These are phyloP conservation scores for Neonectria faginata DNA, from an alignment of 2,329 filamentous ascomycete species.

Conservation along the genomic window DNA sequence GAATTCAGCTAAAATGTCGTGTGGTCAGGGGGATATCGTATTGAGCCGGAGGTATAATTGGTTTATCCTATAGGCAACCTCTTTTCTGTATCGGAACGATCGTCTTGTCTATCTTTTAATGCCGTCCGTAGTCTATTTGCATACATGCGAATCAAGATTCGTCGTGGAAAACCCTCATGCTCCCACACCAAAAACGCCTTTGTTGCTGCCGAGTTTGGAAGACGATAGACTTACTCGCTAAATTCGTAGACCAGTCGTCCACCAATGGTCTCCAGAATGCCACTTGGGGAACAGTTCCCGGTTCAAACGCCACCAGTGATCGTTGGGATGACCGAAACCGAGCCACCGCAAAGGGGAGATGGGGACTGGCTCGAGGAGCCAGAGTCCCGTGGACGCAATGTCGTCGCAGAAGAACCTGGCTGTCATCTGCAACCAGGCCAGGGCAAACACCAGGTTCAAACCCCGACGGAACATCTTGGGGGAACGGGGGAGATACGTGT, in stretches of 20 bases:
- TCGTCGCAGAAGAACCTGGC: slow-evolving; percentile 78
- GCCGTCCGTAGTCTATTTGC: slow-evolving; percentile 6
- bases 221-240: slow-evolving; percentile 28
- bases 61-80: no score
- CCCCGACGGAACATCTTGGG: slow-evolving; percentile 61
- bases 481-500: slow-evolving; percentile 51
- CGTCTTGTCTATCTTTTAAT: slow-evolving; percentile 3
- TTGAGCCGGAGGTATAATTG: no score
- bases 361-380: slow-evolving; percentile 86
- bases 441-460: slow-evolving; percentile 71
- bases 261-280: slow-evolving; percentile 73
- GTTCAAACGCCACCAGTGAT: slow-evolving; percentile 77
- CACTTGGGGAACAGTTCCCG: slow-evolving; percentile 63
- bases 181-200: not conserved
- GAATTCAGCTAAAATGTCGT: not conserved
- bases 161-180: not conserved
- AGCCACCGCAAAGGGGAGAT: slow-evolving; percentile 76
- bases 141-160: not conserved
- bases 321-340: slow-evolving; percentile 70
- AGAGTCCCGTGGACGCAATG: slow-evolving; percentile 78
- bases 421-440: slow-evolving; percentile 77
- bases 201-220: not conserved
- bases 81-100: not conserved
- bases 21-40: no score
- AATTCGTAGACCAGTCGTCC: slow-evolving; percentile 56